Conservation (phyloP, 306 rosid species). For the Begonia loranthoides region DNA sequence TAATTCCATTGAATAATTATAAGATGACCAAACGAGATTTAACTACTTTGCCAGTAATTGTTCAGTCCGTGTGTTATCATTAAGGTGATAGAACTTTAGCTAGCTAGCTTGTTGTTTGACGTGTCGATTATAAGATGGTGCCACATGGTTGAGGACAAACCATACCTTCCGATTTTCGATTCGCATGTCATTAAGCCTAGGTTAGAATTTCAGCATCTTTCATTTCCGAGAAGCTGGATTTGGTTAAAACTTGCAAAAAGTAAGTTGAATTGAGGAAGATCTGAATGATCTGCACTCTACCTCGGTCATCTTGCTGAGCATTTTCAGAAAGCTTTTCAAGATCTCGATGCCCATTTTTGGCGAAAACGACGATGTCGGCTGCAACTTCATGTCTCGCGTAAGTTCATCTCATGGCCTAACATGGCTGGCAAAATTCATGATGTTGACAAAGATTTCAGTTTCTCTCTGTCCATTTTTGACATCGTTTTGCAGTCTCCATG, state of each 20-base stretch:
- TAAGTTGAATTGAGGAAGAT: not conserved
- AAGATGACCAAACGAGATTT: conserved; percentile 6
- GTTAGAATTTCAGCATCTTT: conserved; percentile 20
- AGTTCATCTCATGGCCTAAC: too few species aligned
- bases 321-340: too few species aligned
- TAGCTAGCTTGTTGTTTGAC: conserved; percentile 1
- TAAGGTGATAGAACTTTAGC: conserved; percentile 8
- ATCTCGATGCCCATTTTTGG: too few species aligned
- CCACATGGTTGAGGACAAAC: conserved; percentile 15
- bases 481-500: too few species aligned
- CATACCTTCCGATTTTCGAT: conserved; percentile 16
- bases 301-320: too few species aligned
- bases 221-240: conserved; percentile 9
- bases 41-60: conserved; percentile 6
- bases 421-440: too few species aligned
- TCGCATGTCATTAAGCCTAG: conserved; percentile 16
- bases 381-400: too few species aligned
- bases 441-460: too few species aligned
- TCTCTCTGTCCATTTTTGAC: too few species aligned
- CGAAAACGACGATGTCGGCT: too few species aligned
- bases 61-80: conserved; percentile 2
- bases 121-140: conserved; percentile 2
- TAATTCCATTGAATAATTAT: conserved; percentile 6
- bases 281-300: too few species aligned
- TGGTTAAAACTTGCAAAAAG: not conserved